These are phyloP conservation scores for Clarireedia paspali DNA, from an alignment of 2,329 filamentous ascomycete genomes.

Conservation along the genomic window DNA sequence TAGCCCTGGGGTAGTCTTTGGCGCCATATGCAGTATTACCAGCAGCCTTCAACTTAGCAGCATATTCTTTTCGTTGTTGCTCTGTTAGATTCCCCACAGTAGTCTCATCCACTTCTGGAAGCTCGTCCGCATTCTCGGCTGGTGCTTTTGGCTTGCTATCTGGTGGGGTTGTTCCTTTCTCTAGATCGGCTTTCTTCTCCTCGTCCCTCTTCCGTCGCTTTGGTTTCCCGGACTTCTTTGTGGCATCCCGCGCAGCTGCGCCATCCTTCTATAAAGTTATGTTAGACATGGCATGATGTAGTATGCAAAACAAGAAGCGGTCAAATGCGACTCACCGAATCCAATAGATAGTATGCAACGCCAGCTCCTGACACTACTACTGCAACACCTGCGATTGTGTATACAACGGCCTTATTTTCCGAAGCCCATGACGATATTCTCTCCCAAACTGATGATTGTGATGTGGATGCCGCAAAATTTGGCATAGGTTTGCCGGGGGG, in stretches of 20 bases:
- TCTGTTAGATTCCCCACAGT: constrained; percentile 42
- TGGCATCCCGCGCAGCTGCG: constrained; percentile 32
- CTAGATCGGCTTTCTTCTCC: constrained; percentile 62
- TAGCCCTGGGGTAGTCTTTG: constrained; percentile 90
- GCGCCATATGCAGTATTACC: constrained; percentile 94
- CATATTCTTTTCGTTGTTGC: constrained; percentile 76
- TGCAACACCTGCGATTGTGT: constrained; percentile 91
- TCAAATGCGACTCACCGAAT: constrained; percentile 40
- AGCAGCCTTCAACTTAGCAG: constrained; percentile 84
- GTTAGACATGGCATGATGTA: constrained; percentile 10
- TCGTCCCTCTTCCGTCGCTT: constrained; percentile 80
- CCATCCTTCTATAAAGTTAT: constrained; percentile 20
- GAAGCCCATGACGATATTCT: constrained; percentile 85
- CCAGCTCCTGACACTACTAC: constrained; percentile 87
- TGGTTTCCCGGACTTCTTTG: constrained; percentile 77
- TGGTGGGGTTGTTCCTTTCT: constrained; percentile 45
- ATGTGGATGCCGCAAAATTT: constrained; percentile 27
- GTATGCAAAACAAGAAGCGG: not conserved
- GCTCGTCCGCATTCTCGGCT: constrained; percentile 55
- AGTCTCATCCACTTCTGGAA: constrained; percentile 59
- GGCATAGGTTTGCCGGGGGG: constrained; percentile 22
- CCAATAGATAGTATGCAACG: constrained; percentile 81
- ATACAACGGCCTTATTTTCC: constrained; percentile 91
- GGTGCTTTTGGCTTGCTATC: constrained; percentile 39
- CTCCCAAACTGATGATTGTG: constrained; percentile 54